Percentiles rank a stretch among this genome's conserved stretches.
Evolutionary conservation across 1,139 yeast genomes (phyloP).

Genomic region (Pichia sp.): DNA sequence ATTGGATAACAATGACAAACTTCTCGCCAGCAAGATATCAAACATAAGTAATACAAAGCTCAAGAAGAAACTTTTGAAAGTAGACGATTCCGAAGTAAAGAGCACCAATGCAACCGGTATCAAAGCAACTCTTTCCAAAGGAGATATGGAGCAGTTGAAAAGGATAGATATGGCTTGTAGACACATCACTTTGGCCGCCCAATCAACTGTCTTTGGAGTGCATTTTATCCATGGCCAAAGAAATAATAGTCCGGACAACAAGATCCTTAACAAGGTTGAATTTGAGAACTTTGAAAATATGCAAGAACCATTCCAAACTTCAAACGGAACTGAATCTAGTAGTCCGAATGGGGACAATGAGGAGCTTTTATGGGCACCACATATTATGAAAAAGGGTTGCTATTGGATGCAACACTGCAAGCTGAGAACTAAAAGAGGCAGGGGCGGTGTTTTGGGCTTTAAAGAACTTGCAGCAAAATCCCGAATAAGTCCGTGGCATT

Average conservation of each 20-base stretch:
- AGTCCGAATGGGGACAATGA: constrained; percentile 1
- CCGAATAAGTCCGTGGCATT: constrained; percentile 88
- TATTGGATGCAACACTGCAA: constrained; percentile 16
- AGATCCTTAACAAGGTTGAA: not conserved
- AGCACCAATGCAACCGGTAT: not conserved
- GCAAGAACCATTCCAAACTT: not conserved
- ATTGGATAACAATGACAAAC: constrained; percentile 45
- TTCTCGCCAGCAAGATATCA: constrained; percentile 20
- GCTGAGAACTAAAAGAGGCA: constrained; percentile 51
- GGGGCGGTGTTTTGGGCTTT: constrained; percentile 87
- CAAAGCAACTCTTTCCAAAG: constrained; percentile 37
- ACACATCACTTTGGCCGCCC: constrained; percentile 76
- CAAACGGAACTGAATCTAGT: not conserved
- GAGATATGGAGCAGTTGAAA: constrained; percentile 64
- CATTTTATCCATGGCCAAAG: not conserved
- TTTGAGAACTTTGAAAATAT: not conserved
- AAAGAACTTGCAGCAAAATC: constrained; percentile 84
- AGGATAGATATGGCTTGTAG: constrained; percentile 78
- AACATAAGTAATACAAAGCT: constrained; percentile 18
- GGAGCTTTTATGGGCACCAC: not conserved
- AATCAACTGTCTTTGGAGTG: constrained; percentile 39
- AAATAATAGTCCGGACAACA: not conserved
- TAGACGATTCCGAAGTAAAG: not conserved
- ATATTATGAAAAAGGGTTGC: constrained; percentile 9
- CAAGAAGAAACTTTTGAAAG: constrained; percentile 19